Conservation (phyloP, 225 moss, liverwort and hornwort genomes). For the Straminergon stramineum region DNA sequence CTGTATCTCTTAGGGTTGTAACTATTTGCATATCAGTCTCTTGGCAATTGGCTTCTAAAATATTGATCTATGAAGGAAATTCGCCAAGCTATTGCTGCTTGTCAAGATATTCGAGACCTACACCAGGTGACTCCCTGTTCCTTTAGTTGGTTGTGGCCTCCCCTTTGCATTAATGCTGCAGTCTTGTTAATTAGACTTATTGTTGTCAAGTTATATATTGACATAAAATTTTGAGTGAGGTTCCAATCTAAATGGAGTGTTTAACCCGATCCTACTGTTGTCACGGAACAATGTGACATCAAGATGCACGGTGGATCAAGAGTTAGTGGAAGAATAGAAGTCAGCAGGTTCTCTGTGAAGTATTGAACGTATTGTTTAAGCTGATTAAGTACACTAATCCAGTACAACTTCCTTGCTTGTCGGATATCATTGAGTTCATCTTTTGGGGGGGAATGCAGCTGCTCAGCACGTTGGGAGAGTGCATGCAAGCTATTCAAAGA, state of each 20-base stretch:
- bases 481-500: conserved; percentile 41
- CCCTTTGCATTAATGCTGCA: background rate
- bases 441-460: conserved; percentile 19
- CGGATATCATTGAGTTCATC: background rate
- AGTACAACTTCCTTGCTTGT: background rate
- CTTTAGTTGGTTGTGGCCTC: background rate
- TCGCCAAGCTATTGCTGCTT: conserved; percentile 33
- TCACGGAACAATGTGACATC: background rate
- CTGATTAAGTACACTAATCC: background rate
- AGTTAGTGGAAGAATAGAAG: background rate
- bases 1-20: background rate
- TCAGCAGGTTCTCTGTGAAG: background rate
- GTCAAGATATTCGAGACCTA: conserved; percentile 24
- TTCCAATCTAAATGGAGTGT: background rate
- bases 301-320: background rate
- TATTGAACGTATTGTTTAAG: background rate
- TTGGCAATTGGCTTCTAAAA: background rate
- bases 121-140: conserved; percentile 24
- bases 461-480: conserved; percentile 19
- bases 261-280: background rate
- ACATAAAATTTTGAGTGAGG: background rate
- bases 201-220: background rate
- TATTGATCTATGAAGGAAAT: conserved; percentile 20
- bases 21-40: background rate
- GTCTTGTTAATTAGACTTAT: background rate